These are phyloP conservation scores for Stipa capillata DNA, from an alignment of 176 grass and related monocot species.

Conservation along the genomic window DNA sequence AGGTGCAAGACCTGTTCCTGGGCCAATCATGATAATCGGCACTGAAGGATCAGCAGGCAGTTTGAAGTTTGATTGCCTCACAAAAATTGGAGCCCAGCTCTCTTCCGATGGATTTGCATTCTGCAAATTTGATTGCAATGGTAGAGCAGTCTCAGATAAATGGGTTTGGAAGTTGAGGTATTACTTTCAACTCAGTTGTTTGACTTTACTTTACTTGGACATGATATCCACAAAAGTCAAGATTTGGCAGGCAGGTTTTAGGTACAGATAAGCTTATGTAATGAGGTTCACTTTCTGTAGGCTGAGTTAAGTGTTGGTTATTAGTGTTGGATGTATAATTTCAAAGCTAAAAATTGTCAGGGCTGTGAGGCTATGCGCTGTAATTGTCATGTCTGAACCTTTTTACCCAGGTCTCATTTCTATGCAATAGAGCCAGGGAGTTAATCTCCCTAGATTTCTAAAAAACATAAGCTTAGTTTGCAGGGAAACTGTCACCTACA, in stretches of 20 bases:
- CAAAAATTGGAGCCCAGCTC: conserved; percentile 73
- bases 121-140: conserved; percentile 29
- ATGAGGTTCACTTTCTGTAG: neutral
- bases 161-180: neutral
- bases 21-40: conserved; percentile 81
- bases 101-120: conserved; percentile 56
- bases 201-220: neutral
- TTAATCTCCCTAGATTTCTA: neutral
- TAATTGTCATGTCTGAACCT: neutral
- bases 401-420: neutral
- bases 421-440: too few species aligned
- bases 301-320: neutral
- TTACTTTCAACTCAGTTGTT: neutral
- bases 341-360: neutral
- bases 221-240: neutral
- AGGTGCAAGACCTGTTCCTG: conserved; percentile 84
- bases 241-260: neutral
- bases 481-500: neutral
- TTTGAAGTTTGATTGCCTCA: conserved; percentile 96
- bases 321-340: neutral
- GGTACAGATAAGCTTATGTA: neutral
- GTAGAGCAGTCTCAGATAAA: conserved; percentile 17
- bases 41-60: conserved; percentile 62
- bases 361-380: neutral
- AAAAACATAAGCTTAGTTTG: neutral